Conservation (phyloP, 228 moss, liverwort and hornwort species). For the Sphagnum fallax region DNA sequence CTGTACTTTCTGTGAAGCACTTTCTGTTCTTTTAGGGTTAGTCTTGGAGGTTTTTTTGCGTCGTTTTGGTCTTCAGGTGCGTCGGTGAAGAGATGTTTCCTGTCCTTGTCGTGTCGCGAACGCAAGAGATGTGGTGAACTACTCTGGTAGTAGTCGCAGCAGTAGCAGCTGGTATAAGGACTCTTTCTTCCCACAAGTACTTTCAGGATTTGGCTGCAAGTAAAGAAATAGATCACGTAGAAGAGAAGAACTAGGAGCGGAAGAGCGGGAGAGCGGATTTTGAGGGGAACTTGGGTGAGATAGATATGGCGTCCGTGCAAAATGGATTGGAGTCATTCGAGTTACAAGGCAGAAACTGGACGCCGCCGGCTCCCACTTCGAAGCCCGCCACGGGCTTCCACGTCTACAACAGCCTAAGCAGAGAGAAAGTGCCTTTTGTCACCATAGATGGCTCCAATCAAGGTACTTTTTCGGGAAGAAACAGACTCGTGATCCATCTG, state of each 20-base stretch:
- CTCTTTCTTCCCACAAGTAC: no score
- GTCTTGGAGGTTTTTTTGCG: no score
- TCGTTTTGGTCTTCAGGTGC: neutral
- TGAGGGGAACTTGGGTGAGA: no score
- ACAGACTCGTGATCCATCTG: neutral
- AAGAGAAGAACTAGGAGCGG: no score
- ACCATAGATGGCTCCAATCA: constrained; percentile 59
- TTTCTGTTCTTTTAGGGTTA: no score
- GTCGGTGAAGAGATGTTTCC: neutral
- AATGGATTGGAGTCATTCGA: no score
- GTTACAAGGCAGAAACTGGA: neutral
- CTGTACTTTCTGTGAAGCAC: neutral
- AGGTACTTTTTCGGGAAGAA: constrained; percentile 23
- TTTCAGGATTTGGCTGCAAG: no score
- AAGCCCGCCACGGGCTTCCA: constrained; percentile 24
- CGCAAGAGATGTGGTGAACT: neutral
- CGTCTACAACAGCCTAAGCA: constrained; percentile 58
- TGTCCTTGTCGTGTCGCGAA: neutral
- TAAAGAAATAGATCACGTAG: no score
- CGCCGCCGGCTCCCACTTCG: constrained; percentile 6
- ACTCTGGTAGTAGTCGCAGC: neutral
- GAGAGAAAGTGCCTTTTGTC: constrained; percentile 63
- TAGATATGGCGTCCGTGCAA: no score
- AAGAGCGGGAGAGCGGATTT: no score
- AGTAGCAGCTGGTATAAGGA: no score